Evolutionary conservation across 257 asterid species (phyloP).

Genomic region (Petrea volubilis): DNA sequence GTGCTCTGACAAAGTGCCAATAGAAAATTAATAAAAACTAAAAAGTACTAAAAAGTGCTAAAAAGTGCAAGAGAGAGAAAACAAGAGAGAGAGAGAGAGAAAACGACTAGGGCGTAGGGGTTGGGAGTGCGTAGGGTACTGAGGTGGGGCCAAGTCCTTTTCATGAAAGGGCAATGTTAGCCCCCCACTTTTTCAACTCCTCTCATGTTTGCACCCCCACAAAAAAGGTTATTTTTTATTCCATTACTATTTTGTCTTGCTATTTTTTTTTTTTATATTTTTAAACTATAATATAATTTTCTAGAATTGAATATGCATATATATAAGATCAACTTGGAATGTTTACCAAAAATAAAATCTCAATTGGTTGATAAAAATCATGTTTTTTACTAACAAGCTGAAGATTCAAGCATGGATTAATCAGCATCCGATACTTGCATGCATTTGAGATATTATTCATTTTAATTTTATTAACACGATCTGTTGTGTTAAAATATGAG

Average conservation of each 20-base stretch:
- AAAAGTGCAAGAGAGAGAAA: constrained; percentile 47
- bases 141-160: constrained; percentile 48
- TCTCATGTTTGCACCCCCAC: neutral
- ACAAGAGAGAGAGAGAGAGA: no score
- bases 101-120: no score
- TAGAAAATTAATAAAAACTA: constrained; percentile 36
- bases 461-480: no score
- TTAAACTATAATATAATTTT: neutral
- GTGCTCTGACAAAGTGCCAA: constrained; percentile 41
- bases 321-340: no score
- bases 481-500: no score
- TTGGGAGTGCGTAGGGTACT: neutral
- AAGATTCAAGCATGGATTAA: no score
- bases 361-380: no score
- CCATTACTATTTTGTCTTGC: neutral
- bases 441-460: no score
- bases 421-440: no score
- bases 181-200: neutral
- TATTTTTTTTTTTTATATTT: neutral
- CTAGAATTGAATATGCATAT: no score
- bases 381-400: no score
- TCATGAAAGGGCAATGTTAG: neutral
- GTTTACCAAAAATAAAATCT: no score
- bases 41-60: constrained; percentile 48
- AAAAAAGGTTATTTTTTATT: neutral